Conservation (phyloP, 1,139 yeast species). For the Taiozyma sp. region DNA sequence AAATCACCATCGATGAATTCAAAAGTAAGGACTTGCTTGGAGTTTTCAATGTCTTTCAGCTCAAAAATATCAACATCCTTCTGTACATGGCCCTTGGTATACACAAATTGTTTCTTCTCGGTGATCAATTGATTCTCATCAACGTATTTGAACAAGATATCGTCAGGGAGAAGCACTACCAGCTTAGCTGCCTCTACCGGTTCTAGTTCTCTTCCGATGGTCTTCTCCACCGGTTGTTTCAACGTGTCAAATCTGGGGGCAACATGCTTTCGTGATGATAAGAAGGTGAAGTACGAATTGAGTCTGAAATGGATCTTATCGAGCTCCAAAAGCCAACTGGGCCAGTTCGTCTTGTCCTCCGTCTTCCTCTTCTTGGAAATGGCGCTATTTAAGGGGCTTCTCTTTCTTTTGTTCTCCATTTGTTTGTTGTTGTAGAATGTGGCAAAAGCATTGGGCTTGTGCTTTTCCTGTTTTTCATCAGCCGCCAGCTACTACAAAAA, state of each 20-base stretch:
- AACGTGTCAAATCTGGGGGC: constrained; percentile 48
- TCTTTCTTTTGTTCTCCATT: background rate
- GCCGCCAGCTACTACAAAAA: too few relatives aligned
- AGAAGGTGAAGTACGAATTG: constrained; percentile 51
- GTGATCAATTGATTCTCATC: constrained; percentile 60
- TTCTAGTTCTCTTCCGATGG: constrained; percentile 32
- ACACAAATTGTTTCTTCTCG: constrained; percentile 42
- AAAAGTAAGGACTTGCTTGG: constrained; percentile 57
- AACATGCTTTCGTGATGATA: constrained; percentile 49
- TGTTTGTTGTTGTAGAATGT: background rate
- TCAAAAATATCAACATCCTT: constrained; percentile 45
- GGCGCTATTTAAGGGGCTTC: background rate
- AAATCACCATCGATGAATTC: constrained; percentile 72
- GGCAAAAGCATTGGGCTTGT: background rate
- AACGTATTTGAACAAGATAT: constrained; percentile 64
- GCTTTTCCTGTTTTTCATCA: background rate
- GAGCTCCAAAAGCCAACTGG: constrained; percentile 30
- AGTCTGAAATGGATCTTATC: constrained; percentile 40
- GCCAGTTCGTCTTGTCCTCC: constrained; percentile 14
- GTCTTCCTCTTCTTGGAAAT: background rate
- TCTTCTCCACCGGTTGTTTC: constrained; percentile 41
- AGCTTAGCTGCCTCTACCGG: constrained; percentile 58
- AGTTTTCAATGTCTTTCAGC: constrained; percentile 31
- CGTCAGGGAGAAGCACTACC: constrained; percentile 58
- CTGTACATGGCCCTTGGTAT: constrained; percentile 39